phyloP scores from a whole-genome alignment of 331 rosid genomes.

The Saraca asoca region DNA sequence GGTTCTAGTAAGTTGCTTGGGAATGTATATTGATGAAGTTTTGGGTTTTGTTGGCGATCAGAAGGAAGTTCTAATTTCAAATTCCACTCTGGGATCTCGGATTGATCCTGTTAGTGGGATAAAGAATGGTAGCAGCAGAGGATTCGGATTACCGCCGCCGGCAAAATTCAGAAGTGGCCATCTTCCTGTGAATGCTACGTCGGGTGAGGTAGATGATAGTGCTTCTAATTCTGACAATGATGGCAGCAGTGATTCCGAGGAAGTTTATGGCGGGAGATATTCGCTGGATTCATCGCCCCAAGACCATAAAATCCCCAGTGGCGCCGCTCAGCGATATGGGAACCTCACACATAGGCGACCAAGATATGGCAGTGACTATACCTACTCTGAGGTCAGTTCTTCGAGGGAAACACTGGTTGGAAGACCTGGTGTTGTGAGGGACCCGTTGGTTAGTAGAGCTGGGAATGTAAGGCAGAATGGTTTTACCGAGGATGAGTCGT shows the following conservation, averaged over 20 bases:
- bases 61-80: conserved; percentile 51
- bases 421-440: conserved; percentile 42
- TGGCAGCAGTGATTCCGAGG: conserved; percentile 64
- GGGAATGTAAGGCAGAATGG: conserved; percentile 57
- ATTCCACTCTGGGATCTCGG: conserved; percentile 46
- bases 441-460: conserved; percentile 37
- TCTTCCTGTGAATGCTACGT: conserved; percentile 69
- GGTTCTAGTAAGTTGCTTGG: not conserved
- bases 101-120: conserved; percentile 59
- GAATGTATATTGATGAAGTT: not conserved
- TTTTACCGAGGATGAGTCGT: conserved; percentile 77
- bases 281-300: conserved; percentile 88
- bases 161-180: conserved; percentile 92
- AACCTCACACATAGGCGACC: conserved; percentile 45
- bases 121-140: conserved; percentile 56
- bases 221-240: conserved; percentile 73
- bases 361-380: conserved; percentile 59
- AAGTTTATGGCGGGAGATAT: conserved; percentile 69
- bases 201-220: conserved; percentile 50
- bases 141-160: conserved; percentile 80
- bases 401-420: conserved; percentile 80
- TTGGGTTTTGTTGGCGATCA: conserved; percentile 30
- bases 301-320: conserved; percentile 50
- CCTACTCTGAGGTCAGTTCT: conserved; percentile 83
- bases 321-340: conserved; percentile 44